phyloP scores from a whole-genome alignment of 495 filamentous ascomycete genomes.

The Lichina pygmaea region DNA sequence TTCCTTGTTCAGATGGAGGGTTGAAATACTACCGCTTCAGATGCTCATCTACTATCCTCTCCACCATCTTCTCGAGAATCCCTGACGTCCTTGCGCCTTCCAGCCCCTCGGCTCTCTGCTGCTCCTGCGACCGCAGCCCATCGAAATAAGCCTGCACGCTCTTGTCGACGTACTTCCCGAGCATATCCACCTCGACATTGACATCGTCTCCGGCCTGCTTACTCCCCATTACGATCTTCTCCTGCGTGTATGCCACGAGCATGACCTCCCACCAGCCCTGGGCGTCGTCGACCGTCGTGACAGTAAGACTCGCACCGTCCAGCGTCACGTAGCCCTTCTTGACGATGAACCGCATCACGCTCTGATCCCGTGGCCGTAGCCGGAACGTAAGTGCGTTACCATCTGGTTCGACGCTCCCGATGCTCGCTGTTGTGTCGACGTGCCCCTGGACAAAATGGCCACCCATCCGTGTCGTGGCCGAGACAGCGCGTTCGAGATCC shows the following conservation, averaged over 20 bases:
- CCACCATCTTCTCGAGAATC: slow-evolving; percentile 64
- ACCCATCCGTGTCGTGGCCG: slow-evolving; percentile 69
- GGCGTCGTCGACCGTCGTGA: slow-evolving; percentile 38
- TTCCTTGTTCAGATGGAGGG: too few relatives aligned
- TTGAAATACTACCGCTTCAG: slow-evolving; percentile 12
- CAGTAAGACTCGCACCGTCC: slow-evolving; percentile 88
- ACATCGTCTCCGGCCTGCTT: slow-evolving; percentile 71
- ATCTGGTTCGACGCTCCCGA: slow-evolving; percentile 42
- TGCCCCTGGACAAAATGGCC: slow-evolving; percentile 81
- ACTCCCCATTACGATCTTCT: slow-evolving; percentile 55
- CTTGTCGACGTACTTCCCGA: slow-evolving; percentile 98
- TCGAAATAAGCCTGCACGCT: slow-evolving; percentile 46
- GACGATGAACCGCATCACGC: slow-evolving; percentile 59
- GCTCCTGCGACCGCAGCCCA: slow-evolving; percentile 15
- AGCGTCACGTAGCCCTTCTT: slow-evolving; percentile 92
- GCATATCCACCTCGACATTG: slow-evolving; percentile 95
- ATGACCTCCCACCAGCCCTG: slow-evolving; percentile 85
- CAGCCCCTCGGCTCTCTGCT: slow-evolving; percentile 19
- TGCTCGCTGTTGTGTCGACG: slow-evolving; percentile 64
- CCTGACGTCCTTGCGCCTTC: slow-evolving; percentile 25
- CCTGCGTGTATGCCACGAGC: slow-evolving; percentile 96
- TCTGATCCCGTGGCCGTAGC: slow-evolving; percentile 38
- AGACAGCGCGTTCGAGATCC: slow-evolving; percentile 85
- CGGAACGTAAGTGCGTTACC: slow-evolving; percentile 70
- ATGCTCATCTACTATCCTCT: slow-evolving; percentile 47